phyloP scores from a whole-genome alignment of 164 flowering plant species.

The Macadamia integrifolia region DNA sequence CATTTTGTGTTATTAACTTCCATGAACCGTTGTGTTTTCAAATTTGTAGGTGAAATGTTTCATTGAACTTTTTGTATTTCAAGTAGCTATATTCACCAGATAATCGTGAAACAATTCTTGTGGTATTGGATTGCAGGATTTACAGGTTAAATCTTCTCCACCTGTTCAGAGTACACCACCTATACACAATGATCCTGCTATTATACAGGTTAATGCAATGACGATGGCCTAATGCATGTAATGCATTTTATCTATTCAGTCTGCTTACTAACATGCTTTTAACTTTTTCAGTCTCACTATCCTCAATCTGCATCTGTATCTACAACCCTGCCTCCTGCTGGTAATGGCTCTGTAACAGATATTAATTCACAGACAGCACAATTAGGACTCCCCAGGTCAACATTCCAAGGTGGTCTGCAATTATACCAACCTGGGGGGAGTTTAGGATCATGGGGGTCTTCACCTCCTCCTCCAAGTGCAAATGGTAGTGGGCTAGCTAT shows the following conservation, averaged over 20 bases:
- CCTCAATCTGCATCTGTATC: slow-evolving; percentile 51
- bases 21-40: too few species aligned
- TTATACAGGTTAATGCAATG: slow-evolving; percentile 59
- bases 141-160: slow-evolving; percentile 86
- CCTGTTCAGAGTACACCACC: slow-evolving; percentile 56
- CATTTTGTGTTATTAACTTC: too few species aligned
- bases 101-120: background rate
- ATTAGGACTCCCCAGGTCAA: slow-evolving; percentile 51
- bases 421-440: slow-evolving; percentile 73
- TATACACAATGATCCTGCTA: slow-evolving; percentile 79
- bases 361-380: slow-evolving; percentile 42
- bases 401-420: slow-evolving; percentile 69
- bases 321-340: slow-evolving; percentile 56
- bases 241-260: background rate
- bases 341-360: slow-evolving; percentile 45
- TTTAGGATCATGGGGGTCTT: slow-evolving; percentile 69
- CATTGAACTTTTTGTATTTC: too few species aligned
- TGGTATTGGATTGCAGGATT: slow-evolving; percentile 50
- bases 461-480: slow-evolving; percentile 55
- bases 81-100: background rate
- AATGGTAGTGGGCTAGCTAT: slow-evolving; percentile 60
- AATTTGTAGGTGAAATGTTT: too few species aligned
- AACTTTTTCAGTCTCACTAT: slow-evolving; percentile 72
- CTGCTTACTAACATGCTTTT: background rate
- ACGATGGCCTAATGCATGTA: background rate